Conservation (phyloP, 805 yeast species). For the Metschnikowia rubicola region DNA sequence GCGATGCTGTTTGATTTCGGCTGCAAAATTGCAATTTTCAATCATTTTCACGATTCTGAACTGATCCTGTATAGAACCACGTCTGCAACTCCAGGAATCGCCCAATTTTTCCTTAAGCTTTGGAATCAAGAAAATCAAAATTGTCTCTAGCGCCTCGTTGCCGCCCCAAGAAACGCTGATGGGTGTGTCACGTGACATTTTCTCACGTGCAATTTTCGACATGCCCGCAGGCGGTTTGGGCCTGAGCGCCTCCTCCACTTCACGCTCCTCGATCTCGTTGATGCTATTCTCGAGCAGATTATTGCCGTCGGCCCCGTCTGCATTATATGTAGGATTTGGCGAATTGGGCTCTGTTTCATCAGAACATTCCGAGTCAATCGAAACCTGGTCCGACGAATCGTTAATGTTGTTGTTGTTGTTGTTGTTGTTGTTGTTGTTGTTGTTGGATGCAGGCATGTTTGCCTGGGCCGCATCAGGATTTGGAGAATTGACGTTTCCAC, state of each 20-base stretch:
- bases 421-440: too few species aligned
- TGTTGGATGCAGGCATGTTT: background rate
- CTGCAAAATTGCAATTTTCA: slow-evolving; percentile 32
- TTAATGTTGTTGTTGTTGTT: background rate
- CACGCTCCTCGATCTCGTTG: slow-evolving; percentile 8
- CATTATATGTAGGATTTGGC: background rate
- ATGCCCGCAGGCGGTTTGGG: slow-evolving; percentile 58
- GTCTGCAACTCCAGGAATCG: slow-evolving; percentile 24
- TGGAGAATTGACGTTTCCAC: background rate
- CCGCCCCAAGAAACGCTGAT: slow-evolving; percentile 57
- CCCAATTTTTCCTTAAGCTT: slow-evolving; percentile 27
- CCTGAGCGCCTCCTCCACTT: slow-evolving; percentile 39
- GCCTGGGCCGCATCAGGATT: background rate
- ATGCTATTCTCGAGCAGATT: background rate
- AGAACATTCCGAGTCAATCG: slow-evolving; percentile 1
- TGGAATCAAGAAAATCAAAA: slow-evolving; percentile 40
- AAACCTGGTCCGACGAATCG: background rate
- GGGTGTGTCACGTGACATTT: slow-evolving; percentile 49
- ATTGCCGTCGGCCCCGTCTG: background rate
- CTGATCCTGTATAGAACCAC: slow-evolving; percentile 1
- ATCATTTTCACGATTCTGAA: slow-evolving; percentile 38
- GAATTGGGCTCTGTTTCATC: background rate
- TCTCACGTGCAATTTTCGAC: slow-evolving; percentile 54
- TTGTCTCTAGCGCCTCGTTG: slow-evolving; percentile 41
- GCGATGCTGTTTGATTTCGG: slow-evolving; percentile 19